Conservation (phyloP, 2,329 filamentous ascomycete genomes). For the Stachybotrys elegans region DNA sequence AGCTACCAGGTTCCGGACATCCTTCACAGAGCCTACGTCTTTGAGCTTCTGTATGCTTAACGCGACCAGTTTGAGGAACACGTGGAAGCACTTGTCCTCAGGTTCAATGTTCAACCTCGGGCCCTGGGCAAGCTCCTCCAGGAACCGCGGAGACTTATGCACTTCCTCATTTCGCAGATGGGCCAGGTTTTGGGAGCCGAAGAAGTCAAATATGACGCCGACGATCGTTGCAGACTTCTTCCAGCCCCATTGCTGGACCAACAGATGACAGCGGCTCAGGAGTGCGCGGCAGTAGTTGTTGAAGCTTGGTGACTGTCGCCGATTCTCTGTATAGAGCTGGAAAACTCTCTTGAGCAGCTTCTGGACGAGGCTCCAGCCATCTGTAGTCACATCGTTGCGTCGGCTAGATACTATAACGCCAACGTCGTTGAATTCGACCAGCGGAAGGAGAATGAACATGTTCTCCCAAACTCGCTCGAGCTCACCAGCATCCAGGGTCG, state of each 20-base stretch:
- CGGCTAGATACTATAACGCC: conserved; percentile 40
- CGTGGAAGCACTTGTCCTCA: conserved; percentile 60
- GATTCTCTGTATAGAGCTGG: conserved; percentile 50
- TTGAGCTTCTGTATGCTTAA: conserved; percentile 49
- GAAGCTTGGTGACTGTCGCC: conserved; percentile 54
- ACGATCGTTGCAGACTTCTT: conserved; percentile 50
- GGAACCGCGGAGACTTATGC: conserved; percentile 54
- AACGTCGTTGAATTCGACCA: conserved; percentile 52
- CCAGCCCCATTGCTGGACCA: conserved; percentile 64
- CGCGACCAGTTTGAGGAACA: conserved; percentile 61
- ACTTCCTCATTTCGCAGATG: conserved; percentile 62
- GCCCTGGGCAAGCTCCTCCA: conserved; percentile 46
- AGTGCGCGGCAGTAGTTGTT: conserved; percentile 60
- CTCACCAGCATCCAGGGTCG: conserved; percentile 34
- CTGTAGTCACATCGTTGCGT: conserved; percentile 25
- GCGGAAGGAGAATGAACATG: conserved; percentile 56
- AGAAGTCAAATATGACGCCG: conserved; percentile 63
- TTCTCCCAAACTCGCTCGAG: conserved; percentile 55
- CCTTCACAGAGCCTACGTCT: conserved; percentile 43
- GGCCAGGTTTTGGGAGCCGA: conserved; percentile 55
- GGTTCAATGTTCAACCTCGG: conserved; percentile 45
- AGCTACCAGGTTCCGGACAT: conserved; percentile 56
- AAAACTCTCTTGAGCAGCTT: conserved; percentile 53
- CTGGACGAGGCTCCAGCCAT: conserved; percentile 59
- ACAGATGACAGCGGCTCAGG: conserved; percentile 55